Evolutionary conservation across 805 yeast genomes (phyloP).

Genomic region (Suhomyces sp.): DNA sequence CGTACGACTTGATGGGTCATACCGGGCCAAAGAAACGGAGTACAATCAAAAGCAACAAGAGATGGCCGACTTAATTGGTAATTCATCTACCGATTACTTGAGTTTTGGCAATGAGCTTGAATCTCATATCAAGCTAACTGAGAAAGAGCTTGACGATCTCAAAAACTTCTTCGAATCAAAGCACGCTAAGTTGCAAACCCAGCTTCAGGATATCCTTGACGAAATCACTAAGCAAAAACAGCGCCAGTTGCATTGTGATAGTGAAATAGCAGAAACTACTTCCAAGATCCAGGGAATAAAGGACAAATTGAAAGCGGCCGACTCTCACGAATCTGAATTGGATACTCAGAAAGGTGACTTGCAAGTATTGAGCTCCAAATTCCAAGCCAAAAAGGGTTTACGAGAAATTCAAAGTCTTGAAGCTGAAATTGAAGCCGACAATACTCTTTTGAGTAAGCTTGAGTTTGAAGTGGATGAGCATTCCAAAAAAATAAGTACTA

Average conservation of each 20-base stretch:
- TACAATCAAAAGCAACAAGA: conserved; percentile 20
- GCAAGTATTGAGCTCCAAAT: conserved; percentile 32
- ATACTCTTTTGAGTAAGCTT: conserved; percentile 28
- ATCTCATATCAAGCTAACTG: neutral
- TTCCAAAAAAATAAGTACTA: conserved; percentile 46
- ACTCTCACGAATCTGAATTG: conserved; percentile 46
- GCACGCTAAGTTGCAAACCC: conserved; percentile 6
- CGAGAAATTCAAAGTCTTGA: conserved; percentile 26
- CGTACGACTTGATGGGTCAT: conserved; percentile 54
- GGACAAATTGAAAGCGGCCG: conserved; percentile 34
- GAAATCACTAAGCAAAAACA: conserved; percentile 41
- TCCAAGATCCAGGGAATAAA: conserved; percentile 37
- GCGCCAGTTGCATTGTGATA: conserved; percentile 36
- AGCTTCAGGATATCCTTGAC: conserved; percentile 17
- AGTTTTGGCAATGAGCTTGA: neutral
- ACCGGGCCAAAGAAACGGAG: conserved; percentile 42
- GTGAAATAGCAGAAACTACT: conserved; percentile 38
- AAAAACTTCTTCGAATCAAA: conserved; percentile 1
- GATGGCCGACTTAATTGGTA: conserved; percentile 3
- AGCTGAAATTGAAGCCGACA: conserved; percentile 34
- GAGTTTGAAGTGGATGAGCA: conserved; percentile 49
- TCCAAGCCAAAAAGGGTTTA: conserved; percentile 22
- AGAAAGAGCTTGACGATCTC: neutral
- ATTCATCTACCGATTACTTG: neutral
- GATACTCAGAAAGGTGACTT: conserved; percentile 45